Conservation (phyloP, 2,329 filamentous ascomycete genomes). For the Dichotomopilus funicola region DNA sequence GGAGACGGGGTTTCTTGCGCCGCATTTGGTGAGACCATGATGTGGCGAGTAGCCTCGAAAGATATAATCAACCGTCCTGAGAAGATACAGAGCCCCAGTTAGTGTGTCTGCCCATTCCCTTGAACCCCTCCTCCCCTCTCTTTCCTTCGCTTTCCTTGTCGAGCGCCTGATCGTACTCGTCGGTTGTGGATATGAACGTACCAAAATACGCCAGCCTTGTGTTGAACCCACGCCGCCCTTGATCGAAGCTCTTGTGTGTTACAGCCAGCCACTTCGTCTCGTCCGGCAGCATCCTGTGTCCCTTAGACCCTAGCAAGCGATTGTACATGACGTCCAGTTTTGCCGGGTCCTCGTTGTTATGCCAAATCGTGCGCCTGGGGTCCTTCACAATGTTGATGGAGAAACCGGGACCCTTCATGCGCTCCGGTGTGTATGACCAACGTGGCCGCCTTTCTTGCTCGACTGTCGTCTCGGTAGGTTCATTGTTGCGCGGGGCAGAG, state of each 20-base stretch:
- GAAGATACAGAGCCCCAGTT: neutral
- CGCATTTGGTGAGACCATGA: slow-evolving; percentile 16
- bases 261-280: slow-evolving; percentile 96
- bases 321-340: slow-evolving; percentile 73
- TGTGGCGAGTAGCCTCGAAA: slow-evolving; percentile 24
- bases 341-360: slow-evolving; percentile 68
- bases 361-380: slow-evolving; percentile 49
- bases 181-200: slow-evolving; percentile 34
- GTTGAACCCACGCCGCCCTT: slow-evolving; percentile 89
- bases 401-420: slow-evolving; percentile 61
- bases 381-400: slow-evolving; percentile 52
- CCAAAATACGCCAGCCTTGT: slow-evolving; percentile 85
- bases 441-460: slow-evolving; percentile 39
- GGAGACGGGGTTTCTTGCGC: neutral
- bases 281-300: slow-evolving; percentile 69
- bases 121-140: neutral
- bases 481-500: slow-evolving; percentile 7
- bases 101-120: neutral
- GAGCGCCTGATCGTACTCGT: neutral
- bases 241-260: slow-evolving; percentile 97
- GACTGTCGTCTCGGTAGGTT: neutral
- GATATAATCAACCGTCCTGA: slow-evolving; percentile 21
- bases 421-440: slow-evolving; percentile 64
- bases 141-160: too few species aligned
- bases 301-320: slow-evolving; percentile 65